Conservation (phyloP, 2,329 filamentous ascomycete genomes). For the Botrytis porri region DNA sequence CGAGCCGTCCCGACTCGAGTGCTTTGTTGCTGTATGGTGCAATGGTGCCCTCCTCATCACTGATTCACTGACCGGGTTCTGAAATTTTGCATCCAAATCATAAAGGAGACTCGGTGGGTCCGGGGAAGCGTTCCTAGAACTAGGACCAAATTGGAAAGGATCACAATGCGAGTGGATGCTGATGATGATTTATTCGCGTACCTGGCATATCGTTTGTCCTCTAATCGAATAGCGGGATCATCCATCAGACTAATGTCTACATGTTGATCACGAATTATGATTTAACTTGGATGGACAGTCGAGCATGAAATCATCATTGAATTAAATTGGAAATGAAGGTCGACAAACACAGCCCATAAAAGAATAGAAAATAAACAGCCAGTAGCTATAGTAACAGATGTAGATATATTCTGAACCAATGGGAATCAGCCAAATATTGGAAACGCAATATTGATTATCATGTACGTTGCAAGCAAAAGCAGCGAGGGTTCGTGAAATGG, state of each 20-base stretch:
- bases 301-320: neutral
- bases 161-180: constrained; percentile 3
- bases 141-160: constrained; percentile 3
- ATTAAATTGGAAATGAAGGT: neutral
- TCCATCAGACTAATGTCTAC: neutral
- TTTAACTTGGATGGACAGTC: neutral
- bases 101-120: constrained; percentile 11
- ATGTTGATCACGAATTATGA: neutral
- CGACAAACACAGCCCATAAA: neutral
- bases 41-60: constrained; percentile 8
- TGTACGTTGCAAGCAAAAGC: constrained; percentile 17
- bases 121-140: constrained; percentile 20
- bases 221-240: constrained; percentile 12
- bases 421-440: constrained; percentile 12
- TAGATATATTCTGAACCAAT: neutral
- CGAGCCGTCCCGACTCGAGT: neutral
- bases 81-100: constrained; percentile 18
- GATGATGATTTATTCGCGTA: constrained; percentile 14
- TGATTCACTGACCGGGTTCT: constrained; percentile 9
- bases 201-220: constrained; percentile 18
- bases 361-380: neutral
- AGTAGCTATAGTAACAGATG: neutral
- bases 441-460: constrained; percentile 7
- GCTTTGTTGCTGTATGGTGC: neutral
- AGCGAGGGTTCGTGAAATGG: constrained; percentile 7